A percentile compares a stretch with the other conserved stretches of the same genome.
Conservation (phyloP, 1,284 basidiomycete genomes). For the Ustilago shanxiensis region DNA sequence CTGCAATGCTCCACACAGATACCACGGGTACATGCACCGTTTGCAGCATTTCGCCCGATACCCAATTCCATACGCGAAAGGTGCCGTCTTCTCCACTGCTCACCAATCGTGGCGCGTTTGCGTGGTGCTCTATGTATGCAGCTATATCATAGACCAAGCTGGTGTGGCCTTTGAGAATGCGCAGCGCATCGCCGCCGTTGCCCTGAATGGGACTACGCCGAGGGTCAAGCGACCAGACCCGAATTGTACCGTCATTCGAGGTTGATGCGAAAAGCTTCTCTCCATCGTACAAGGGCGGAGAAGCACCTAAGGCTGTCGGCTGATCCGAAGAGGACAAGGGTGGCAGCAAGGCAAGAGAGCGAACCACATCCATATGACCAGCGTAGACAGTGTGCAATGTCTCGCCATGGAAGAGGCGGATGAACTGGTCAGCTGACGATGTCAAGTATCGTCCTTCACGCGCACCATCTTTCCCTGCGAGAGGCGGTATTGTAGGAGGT, state of each 20-base stretch:
- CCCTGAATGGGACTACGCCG: constrained; percentile 32
- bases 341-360: constrained; percentile 31
- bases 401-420: constrained; percentile 53
- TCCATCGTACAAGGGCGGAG: background rate
- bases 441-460: constrained; percentile 24
- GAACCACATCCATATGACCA: constrained; percentile 56
- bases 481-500: constrained; percentile 13
- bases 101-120: constrained; percentile 11
- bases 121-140: constrained; percentile 10
- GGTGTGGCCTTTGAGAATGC: constrained; percentile 31
- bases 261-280: constrained; percentile 42
- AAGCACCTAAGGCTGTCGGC: background rate
- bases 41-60: constrained; percentile 14
- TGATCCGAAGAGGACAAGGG: background rate
- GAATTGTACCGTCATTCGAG: constrained; percentile 49
- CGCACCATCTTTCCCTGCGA: background rate
- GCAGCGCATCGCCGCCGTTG: constrained; percentile 46
- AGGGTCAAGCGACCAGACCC: constrained; percentile 43
- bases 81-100: constrained; percentile 52
- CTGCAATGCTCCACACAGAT: constrained; percentile 49
- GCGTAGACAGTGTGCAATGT: constrained; percentile 41
- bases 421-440: constrained; percentile 52
- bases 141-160: constrained; percentile 50
- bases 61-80: constrained; percentile 45
- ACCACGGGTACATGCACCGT: constrained; percentile 40